A percentile compares a stretch with the other conserved stretches of the same genome.
phyloP scores from a whole-genome alignment of 352 stramenopile genomes.

The Phytophthora macrochlamydospora region DNA sequence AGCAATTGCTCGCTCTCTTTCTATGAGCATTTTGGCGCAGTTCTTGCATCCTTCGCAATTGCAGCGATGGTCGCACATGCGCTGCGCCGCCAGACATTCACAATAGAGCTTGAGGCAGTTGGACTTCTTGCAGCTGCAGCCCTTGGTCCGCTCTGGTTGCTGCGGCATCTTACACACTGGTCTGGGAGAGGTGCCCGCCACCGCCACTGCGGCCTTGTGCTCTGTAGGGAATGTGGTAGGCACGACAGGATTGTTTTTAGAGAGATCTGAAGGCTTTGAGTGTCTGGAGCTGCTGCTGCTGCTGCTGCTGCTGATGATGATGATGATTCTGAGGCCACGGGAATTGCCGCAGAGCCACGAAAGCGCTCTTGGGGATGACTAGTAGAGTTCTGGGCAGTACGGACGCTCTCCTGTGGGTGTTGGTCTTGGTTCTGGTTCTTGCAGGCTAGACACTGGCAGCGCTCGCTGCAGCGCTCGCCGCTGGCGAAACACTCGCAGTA shows the following conservation, averaged over 20 bases:
- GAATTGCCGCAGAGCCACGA: slow-evolving; percentile 32
- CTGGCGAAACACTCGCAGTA: slow-evolving; percentile 86
- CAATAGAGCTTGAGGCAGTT: slow-evolving; percentile 97
- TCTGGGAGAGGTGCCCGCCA: slow-evolving; percentile 18
- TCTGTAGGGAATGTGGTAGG: slow-evolving; percentile 23
- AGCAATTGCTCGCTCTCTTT: slow-evolving; percentile 82
- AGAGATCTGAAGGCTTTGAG: neutral
- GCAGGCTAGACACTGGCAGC: slow-evolving; percentile 78
- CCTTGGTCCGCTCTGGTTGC: slow-evolving; percentile 54
- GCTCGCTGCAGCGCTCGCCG: slow-evolving; percentile 55
- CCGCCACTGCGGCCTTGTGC: slow-evolving; percentile 18
- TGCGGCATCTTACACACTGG: slow-evolving; percentile 34
- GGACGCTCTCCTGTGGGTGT: slow-evolving; percentile 62
- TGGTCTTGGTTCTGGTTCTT: slow-evolving; percentile 55
- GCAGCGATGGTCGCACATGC: slow-evolving; percentile 72
- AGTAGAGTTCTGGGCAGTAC: slow-evolving; percentile 59
- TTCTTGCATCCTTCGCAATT: slow-evolving; percentile 89
- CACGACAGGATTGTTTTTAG: neutral
- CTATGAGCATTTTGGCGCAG: slow-evolving; percentile 46
- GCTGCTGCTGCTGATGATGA: neutral
- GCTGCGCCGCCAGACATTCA: slow-evolving; percentile 78
- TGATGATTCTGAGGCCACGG: slow-evolving; percentile 18
- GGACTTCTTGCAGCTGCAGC: slow-evolving; percentile 97
- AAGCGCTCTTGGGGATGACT: slow-evolving; percentile 58
- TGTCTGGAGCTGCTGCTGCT: neutral